phyloP scores from a whole-genome alignment of 306 rosid species.

The Dryas octopetala region DNA sequence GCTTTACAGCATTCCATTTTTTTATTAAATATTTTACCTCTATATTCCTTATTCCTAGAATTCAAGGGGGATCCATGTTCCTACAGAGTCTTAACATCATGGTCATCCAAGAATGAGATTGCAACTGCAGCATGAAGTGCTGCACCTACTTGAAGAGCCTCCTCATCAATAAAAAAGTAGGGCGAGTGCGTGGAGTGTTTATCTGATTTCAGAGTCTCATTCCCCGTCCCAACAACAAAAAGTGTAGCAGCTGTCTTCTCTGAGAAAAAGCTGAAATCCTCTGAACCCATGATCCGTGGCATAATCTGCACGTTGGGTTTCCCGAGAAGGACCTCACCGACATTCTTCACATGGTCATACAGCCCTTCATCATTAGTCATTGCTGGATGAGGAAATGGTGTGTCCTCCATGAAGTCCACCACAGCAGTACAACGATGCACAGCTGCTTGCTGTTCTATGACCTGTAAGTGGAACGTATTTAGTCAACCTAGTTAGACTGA shows the following conservation, averaged over 20 bases:
- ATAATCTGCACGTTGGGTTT: constrained; percentile 39
- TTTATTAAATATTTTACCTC: neutral
- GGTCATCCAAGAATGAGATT: constrained; percentile 38
- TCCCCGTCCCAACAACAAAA: constrained; percentile 35
- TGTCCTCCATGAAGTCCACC: constrained; percentile 54
- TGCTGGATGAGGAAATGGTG: constrained; percentile 37
- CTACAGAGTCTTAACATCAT: neutral
- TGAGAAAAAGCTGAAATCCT: constrained; percentile 54
- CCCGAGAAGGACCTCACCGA: constrained; percentile 45
- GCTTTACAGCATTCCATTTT: neutral
- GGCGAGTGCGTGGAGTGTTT: constrained; percentile 41
- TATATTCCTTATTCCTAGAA: neutral
- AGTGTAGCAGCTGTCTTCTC: constrained; percentile 39
- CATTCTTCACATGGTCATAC: constrained; percentile 43
- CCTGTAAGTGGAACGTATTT: constrained; percentile 16
- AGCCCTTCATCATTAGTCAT: constrained; percentile 42
- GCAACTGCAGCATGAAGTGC: constrained; percentile 53
- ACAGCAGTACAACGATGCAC: constrained; percentile 37
- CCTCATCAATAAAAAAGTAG: constrained; percentile 45
- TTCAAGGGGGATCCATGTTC: neutral
- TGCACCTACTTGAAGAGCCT: constrained; percentile 53
- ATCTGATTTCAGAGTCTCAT: constrained; percentile 32
- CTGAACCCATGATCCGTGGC: constrained; percentile 45
- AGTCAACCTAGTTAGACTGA: neutral
- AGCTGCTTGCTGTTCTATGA: constrained; percentile 40